Evolutionary conservation across 2,329 filamentous ascomycete species (phyloP).

Genomic region (Hypoxylon sp.): DNA sequence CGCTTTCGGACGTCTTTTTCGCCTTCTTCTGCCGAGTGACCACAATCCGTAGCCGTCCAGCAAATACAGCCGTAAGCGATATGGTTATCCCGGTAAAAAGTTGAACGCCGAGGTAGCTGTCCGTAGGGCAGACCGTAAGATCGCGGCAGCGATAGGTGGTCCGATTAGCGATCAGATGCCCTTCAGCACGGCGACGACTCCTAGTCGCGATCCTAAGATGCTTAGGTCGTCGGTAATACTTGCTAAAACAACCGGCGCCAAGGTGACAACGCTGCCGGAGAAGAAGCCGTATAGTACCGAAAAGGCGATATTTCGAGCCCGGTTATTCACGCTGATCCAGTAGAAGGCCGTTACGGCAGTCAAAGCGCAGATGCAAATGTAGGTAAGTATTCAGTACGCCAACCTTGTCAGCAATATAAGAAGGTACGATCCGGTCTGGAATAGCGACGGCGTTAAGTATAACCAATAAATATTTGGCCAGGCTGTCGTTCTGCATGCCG

Average conservation of each 20-base stretch:
- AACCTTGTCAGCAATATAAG: conserved; percentile 4
- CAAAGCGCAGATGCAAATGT: conserved; percentile 15
- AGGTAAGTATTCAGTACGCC: conserved; percentile 16
- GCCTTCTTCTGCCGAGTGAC: conserved; percentile 3
- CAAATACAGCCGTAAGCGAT: conserved; percentile 9
- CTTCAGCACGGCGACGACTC: conserved; percentile 12
- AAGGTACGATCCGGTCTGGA: conserved; percentile 10
- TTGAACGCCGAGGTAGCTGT: conserved; percentile 16
- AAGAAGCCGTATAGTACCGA: conserved; percentile 16
- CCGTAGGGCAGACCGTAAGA: conserved; percentile 6
- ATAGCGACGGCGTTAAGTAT: conserved; percentile 13
- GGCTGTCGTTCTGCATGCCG: conserved; percentile 4
- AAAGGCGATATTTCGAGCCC: conserved; percentile 13
- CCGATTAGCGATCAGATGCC: conserved; percentile 12
- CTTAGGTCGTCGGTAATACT: conserved; percentile 12
- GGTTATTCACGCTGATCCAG: conserved; percentile 15
- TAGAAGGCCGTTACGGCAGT: conserved; percentile 12
- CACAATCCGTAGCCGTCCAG: conserved; percentile 4
- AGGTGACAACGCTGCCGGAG: conserved; percentile 10
- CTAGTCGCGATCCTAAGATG: conserved; percentile 7
- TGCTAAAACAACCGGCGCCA: conserved; percentile 10
- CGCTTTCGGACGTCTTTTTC: conserved; percentile 1
- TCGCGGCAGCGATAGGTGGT: conserved; percentile 6
- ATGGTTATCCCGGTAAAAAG: conserved; percentile 4
- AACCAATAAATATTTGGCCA: conserved; percentile 12